Percentiles rank a stretch among this genome's conserved stretches.
phyloP scores from a whole-genome alignment of 345 rosid species.

The Pugionium cornutum region DNA sequence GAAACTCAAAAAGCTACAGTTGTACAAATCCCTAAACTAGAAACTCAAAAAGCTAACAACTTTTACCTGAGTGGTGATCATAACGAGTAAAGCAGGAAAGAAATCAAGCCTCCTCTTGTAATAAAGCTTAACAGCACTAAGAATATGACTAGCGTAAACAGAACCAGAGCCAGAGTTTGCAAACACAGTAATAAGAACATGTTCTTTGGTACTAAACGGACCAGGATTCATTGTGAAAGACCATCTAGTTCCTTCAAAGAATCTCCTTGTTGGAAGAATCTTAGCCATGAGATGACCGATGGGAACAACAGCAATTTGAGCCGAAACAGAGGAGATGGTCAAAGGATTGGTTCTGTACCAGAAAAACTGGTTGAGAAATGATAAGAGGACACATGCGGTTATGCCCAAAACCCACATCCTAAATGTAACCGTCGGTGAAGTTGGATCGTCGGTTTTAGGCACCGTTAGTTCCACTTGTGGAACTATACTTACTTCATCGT shows the following conservation, averaged over 20 bases:
- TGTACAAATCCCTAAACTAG: slow-evolving; percentile 2
- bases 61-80: slow-evolving; percentile 79
- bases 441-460: slow-evolving; percentile 75
- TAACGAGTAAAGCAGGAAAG: slow-evolving; percentile 65
- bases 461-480: slow-evolving; percentile 77
- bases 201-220: slow-evolving; percentile 82
- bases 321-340: slow-evolving; percentile 56
- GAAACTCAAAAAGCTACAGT: not conserved
- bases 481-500: slow-evolving; percentile 48
- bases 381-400: slow-evolving; percentile 54
- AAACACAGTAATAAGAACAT: slow-evolving; percentile 78
- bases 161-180: slow-evolving; percentile 75
- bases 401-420: slow-evolving; percentile 85
- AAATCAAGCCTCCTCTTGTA: slow-evolving; percentile 59
- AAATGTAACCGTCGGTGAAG: slow-evolving; percentile 65
- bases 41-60: not conserved
- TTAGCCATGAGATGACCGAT: slow-evolving; percentile 73
- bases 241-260: slow-evolving; percentile 53
- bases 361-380: slow-evolving; percentile 83
- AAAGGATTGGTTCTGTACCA: slow-evolving; percentile 73
- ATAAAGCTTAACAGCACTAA: slow-evolving; percentile 64
- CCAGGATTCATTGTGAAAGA: slow-evolving; percentile 75
- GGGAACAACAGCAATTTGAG: slow-evolving; percentile 82
- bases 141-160: slow-evolving; percentile 74
- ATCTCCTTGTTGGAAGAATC: slow-evolving; percentile 45